Evolutionary conservation across 2,329 filamentous ascomycete genomes (phyloP).

Genomic region (Fusarium sp.): DNA sequence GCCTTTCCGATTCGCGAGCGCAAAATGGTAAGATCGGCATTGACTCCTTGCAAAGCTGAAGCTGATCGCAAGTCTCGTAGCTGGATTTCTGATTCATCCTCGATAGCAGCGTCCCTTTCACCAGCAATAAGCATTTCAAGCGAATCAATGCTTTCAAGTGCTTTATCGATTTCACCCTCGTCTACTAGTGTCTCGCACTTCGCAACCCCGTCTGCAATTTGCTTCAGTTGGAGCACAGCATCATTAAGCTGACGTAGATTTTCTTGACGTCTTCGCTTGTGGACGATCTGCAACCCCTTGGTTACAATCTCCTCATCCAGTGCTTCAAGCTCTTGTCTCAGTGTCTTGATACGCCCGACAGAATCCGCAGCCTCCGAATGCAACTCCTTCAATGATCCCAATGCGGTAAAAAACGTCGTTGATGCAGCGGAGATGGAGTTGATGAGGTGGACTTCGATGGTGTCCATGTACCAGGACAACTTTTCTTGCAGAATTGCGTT

Average conservation of each 20-base stretch:
- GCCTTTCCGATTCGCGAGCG: slow-evolving; percentile 86
- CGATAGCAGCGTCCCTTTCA: slow-evolving; percentile 61
- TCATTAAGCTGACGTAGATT: slow-evolving; percentile 87
- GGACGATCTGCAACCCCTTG: slow-evolving; percentile 86
- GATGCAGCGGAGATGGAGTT: slow-evolving; percentile 96
- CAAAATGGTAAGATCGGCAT: slow-evolving; percentile 80
- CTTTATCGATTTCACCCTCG: slow-evolving; percentile 83
- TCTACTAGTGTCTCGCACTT: slow-evolving; percentile 86
- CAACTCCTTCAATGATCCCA: slow-evolving; percentile 90
- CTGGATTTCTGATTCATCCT: slow-evolving; percentile 51
- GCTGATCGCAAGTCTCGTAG: slow-evolving; percentile 80
- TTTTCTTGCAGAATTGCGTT: slow-evolving; percentile 99
- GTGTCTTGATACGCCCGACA: slow-evolving; percentile 83
- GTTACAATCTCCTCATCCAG: slow-evolving; percentile 90
- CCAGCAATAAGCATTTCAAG: slow-evolving; percentile 87
- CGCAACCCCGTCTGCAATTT: slow-evolving; percentile 80
- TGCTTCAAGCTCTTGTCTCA: slow-evolving; percentile 82
- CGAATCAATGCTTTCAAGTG: slow-evolving; percentile 80
- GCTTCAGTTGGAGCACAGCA: slow-evolving; percentile 84
- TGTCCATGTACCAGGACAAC: slow-evolving; percentile 99
- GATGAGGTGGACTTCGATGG: slow-evolving; percentile 96
- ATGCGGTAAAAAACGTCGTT: slow-evolving; percentile 93
- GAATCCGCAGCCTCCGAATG: slow-evolving; percentile 94
- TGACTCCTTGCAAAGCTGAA: slow-evolving; percentile 83
- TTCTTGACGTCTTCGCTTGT: slow-evolving; percentile 83